Evolutionary conservation across 768 basidiomycete species (phyloP), one percentile per base, ranked within the genome.

Genomic region (Trametes villosa): DNA sequence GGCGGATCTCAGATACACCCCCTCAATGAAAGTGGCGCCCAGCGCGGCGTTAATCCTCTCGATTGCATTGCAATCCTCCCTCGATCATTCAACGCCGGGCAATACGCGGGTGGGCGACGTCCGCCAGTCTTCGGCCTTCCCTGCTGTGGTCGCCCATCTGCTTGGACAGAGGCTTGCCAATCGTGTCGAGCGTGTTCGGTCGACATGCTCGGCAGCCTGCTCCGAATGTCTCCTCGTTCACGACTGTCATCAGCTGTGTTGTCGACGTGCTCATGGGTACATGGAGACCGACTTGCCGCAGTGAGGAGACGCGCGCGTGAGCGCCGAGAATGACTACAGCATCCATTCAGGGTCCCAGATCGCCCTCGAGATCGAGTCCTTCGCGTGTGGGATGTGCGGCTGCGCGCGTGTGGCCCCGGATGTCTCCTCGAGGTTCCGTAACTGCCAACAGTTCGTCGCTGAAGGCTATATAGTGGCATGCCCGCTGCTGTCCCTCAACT

Each of bases 201-300:
- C 31, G 53, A 36, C 41, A 30, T 61, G 60, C 60, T 48, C 53
- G 48, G 48, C 47, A 44, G 45, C 36, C 31, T 52, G 33, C 55
- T 57, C 54, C 54, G 55, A 46, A 46, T 42, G 45, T 66, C 54
- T 54, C 40, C 42, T 48, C 62, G 59, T 57, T 66, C 58, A 57
- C 62, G 65, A 67, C 65, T 58, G 59, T 61, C 65, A 67, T 67
- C 65, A 67, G 9, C 31, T 9, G 54, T 56, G 65, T 59, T 62
- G 60, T 62, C 62, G 59, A 61, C 54, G 52, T 47, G 46, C 54
- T 52, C 57, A 49, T 50, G 49, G 51, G 52, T 50, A 42, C 65
- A 29, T 67, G 62, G 62, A 56, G 53, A 64, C 65, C 53, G 65
- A 57, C 51, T 62, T 57, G 44, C 49, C 53, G 50, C 57, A 64